These are phyloP conservation scores for Suillus brevipes DNA, from an alignment of 768 basidiomycete species.

Conservation along the genomic window DNA sequence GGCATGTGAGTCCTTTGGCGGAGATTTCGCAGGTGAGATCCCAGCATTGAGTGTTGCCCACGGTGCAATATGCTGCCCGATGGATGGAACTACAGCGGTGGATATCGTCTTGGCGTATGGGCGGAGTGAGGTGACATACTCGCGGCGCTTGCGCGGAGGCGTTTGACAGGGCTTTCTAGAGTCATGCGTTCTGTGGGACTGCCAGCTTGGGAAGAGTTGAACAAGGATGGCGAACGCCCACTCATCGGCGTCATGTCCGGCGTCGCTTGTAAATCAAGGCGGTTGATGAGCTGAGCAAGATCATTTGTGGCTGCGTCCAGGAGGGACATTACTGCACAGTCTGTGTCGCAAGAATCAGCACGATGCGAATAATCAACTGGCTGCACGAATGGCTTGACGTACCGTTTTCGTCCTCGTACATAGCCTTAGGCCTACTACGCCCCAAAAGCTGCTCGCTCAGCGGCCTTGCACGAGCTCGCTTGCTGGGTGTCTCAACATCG, in stretches of 20 bases:
- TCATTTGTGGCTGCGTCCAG: constrained; percentile 82
- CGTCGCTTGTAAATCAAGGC: constrained; percentile 80
- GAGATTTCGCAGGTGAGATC: constrained; percentile 39
- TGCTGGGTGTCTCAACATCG: constrained; percentile 35
- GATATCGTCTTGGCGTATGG: constrained; percentile 46
- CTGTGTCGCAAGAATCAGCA: constrained; percentile 14
- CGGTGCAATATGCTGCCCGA: constrained; percentile 63
- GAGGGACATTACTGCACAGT: constrained; percentile 59
- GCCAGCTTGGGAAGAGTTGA: constrained; percentile 23
- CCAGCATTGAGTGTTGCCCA: constrained; percentile 51
- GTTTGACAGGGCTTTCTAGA: constrained; percentile 39
- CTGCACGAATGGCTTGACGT: not conserved
- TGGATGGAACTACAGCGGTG: constrained; percentile 20
- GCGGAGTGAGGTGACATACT: constrained; percentile 50
- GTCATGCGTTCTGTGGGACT: constrained; percentile 33
- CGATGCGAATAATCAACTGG: not conserved
- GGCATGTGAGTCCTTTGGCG: constrained; percentile 28
- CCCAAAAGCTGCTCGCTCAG: constrained; percentile 64
- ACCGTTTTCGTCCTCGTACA: constrained; percentile 53
- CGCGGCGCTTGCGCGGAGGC: constrained; percentile 36
- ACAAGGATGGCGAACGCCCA: constrained; percentile 19
- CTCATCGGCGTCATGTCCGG: constrained; percentile 48
- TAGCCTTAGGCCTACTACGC: constrained; percentile 45
- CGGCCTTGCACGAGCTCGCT: constrained; percentile 52
- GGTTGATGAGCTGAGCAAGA: constrained; percentile 73